Evolutionary conservation across 2,329 filamentous ascomycete species (phyloP), one percentile per base, ranked within the genome.

Genomic region (Phialemoniopsis sp.): DNA sequence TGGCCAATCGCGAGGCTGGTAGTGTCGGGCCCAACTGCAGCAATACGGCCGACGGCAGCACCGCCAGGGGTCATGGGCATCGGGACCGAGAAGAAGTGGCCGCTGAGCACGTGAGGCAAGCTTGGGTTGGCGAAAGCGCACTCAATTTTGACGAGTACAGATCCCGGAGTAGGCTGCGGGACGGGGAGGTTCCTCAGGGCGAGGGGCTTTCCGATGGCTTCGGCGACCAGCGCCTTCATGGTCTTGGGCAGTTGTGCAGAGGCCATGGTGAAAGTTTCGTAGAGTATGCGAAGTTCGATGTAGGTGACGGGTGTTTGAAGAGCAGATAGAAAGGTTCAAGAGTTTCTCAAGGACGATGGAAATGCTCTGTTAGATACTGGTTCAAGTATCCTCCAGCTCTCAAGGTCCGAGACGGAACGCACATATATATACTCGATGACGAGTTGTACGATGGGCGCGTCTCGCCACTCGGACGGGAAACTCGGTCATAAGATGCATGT

Each of bases 1-100:
- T 64, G 50, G 5, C 61, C 62, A 8, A 45, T 42, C 13, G 37
- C 16, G 5, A 66, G 42, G 5, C 37, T 39, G 2, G 54, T 56
- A 4, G 58, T 50, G 46, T 66, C 62, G 3, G 56, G 52, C 3
- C 59, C 59, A 3, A 49, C 29, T 15, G 55, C 53, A 6, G 44
- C 56, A 5, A 66, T 41, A 18, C 62, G 58, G 4, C 54, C 63
- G n/a, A 66, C 45, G 38, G 53, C 55, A 26, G 47, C 50, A 12
- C 38, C 34, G 16, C 60, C 60, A 4, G 52, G 48, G 4, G 57
- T 50, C 8, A 58, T 41, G 3, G 60, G 57, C 4, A 44, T 49
- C 2, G 59, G 51, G 36, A 58, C 51, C 21, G 44, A 44, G 41
- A 48, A 46, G 29, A 52, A 13, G 6, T 29, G 12, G 32, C 43